A percentile compares a stretch with the other conserved stretches of the same genome.
These are phyloP conservation scores for Phylloporus sp. DNA, from an alignment of 768 basidiomycete genomes.

Conservation along the genomic window DNA sequence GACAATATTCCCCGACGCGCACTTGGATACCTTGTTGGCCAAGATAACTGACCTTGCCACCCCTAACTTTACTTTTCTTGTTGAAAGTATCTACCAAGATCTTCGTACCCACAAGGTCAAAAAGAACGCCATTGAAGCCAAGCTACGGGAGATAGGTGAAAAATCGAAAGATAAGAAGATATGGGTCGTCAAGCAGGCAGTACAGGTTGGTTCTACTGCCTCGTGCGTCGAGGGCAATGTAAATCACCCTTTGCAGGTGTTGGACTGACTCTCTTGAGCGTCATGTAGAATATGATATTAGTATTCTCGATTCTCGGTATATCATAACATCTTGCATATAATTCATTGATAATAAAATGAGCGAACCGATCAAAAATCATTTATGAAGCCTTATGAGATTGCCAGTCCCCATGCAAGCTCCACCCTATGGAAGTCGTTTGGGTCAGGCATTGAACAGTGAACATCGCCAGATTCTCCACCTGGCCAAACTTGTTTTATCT, in stretches of 20 bases:
- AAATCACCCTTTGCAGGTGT: constrained; percentile 7
- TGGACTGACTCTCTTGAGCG: constrained; percentile 8
- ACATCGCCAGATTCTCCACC: constrained; percentile 44
- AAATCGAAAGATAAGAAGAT: constrained; percentile 69
- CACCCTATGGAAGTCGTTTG: constrained; percentile 26
- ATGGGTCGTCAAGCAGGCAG: constrained; percentile 59
- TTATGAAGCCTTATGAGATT: constrained; percentile 24
- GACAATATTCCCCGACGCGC: constrained; percentile 63
- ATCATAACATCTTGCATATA: constrained; percentile 9
- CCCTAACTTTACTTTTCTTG: constrained; percentile 58
- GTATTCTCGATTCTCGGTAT: background rate
- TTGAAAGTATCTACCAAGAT: constrained; percentile 71
- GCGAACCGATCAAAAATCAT: too few relatives aligned
- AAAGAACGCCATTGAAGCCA: constrained; percentile 81
- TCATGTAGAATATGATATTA: background rate
- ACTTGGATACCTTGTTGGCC: constrained; percentile 56
- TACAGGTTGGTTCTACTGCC: constrained; percentile 4
- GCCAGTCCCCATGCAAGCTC: constrained; percentile 36
- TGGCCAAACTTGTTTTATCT: constrained; percentile 23
- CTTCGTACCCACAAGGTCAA: constrained; percentile 68
- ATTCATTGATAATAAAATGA: constrained; percentile 1
- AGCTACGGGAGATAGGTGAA: constrained; percentile 71
- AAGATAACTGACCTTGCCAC: constrained; percentile 61
- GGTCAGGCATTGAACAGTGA: constrained; percentile 31
- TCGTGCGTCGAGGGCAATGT: background rate